Evolutionary conservation across 1,284 basidiomycete genomes (phyloP), one percentile per base, ranked within the genome.

Genomic region (Amylostereum areolatum): DNA sequence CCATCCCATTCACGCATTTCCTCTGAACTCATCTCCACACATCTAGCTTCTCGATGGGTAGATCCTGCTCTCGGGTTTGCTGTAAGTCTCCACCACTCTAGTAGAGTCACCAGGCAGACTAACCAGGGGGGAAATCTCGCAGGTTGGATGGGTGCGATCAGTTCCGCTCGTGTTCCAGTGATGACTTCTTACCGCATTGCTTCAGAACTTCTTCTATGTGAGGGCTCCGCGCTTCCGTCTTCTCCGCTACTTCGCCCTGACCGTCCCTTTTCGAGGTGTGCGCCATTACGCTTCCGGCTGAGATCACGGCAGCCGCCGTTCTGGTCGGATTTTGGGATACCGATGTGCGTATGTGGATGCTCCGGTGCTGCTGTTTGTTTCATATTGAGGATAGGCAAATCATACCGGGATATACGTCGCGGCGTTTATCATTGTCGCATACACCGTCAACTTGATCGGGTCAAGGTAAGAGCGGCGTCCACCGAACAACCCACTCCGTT

Each of bases 371-470:
- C 6, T 28, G 9, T 8, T 43, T 25, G 10, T 25, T 28, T 10
- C 42, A 46, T 29, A 24, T 12, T 28, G 3, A 25, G 11, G 28
- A n/a, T 32, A 57, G 56, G 4, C 48, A 37, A 39, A 55, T 9
- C 52, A 57, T 24, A 34, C 48, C 4, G 50, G 53, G 8, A 62
- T 58, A 12, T 65, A 62, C 51, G 62, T 68, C 44, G 54, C 65
- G 7, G 53, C 65, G 39, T 61, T 66, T 44, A 59, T 63, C 45
- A 36, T 61, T 2, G 53, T 62, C 8, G 58, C 61, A 10, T 59
- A 62, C 43, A 33, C 46, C 31, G 56, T 64, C 53, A 66, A 65
- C 48, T 47, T 65, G 18, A 48, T 64, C 5, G 64, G 63, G 5
- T 52, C 72, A 41, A 64, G 65, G 41, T 57, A 30, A n/a, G 50